Conservation (phyloP, 139 green algal genomes). For the Zygnema circumcarinatum region DNA sequence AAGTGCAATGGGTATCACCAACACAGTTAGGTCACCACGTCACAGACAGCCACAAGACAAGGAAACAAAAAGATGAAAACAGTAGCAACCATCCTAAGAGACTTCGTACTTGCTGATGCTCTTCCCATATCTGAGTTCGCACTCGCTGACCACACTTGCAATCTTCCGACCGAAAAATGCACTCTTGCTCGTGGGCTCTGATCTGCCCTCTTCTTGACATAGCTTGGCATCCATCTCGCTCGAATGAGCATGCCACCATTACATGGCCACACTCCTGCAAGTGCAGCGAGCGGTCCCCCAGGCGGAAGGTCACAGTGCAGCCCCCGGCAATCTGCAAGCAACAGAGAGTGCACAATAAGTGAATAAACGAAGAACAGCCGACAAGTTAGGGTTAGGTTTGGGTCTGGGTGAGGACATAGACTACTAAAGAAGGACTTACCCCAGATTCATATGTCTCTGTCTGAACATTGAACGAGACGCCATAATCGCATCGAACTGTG, state of each 20-base stretch:
- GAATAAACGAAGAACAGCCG: not conserved
- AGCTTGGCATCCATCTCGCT: not conserved
- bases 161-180: conserved; percentile 17
- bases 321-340: conserved; percentile 9
- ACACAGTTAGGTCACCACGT: too few relatives aligned
- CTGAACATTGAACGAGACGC: not conserved
- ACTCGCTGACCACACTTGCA: conserved; percentile 8
- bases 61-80: conserved; percentile 12
- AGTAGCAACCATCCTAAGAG: too few relatives aligned
- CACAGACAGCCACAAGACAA: not conserved
- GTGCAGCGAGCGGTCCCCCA: not conserved
- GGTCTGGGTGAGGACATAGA: not conserved
- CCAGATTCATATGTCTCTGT: conserved; percentile 6
- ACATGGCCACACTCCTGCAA: conserved; percentile 15
- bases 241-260: conserved; percentile 5
- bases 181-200: not conserved
- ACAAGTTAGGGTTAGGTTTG: not conserved
- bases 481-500: not conserved
- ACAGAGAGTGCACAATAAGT: not conserved
- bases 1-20: too few relatives aligned
- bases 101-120: conserved; percentile 8
- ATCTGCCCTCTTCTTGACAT: not conserved
- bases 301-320: not conserved
- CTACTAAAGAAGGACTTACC: conserved; percentile 9
- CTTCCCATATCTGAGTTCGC: not conserved